These are phyloP conservation scores for Apiotrichum mycotoxinovorans DNA, from an alignment of 1,284 basidiomycete genomes.

Conservation along the genomic window DNA sequence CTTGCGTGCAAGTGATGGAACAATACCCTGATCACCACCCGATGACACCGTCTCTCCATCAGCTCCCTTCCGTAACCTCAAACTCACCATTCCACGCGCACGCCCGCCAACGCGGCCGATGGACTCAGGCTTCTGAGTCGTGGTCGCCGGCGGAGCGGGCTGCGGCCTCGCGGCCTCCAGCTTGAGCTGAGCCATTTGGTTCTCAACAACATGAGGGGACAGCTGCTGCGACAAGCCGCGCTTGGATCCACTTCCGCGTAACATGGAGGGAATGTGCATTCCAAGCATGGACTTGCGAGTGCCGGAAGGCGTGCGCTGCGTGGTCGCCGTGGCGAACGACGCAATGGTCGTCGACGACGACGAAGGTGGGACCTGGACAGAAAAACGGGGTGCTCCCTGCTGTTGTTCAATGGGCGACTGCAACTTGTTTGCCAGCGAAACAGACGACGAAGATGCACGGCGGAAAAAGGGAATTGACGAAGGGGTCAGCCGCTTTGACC, in stretches of 20 bases:
- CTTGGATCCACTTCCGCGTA: conserved; percentile 75
- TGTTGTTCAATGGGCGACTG: conserved; percentile 14
- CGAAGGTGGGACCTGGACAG: conserved; percentile 13
- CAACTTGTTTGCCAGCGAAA: conserved; percentile 19
- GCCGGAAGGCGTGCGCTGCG: conserved; percentile 24
- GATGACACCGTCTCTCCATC: conserved; percentile 71
- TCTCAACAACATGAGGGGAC: conserved; percentile 13
- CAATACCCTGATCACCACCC: conserved; percentile 54
- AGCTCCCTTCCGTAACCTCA: background rate
- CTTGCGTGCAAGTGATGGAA: conserved; percentile 27
- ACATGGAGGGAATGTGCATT: conserved; percentile 70
- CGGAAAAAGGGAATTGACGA: conserved; percentile 95
- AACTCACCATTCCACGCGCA: conserved; percentile 15
- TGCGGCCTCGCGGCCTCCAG: conserved; percentile 46
- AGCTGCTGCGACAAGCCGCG: conserved; percentile 12
- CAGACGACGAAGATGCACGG: conserved; percentile 80
- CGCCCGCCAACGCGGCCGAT: conserved; percentile 11
- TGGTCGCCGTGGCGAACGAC: conserved; percentile 2
- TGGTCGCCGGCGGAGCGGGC: conserved; percentile 29
- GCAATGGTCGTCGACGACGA: conserved; percentile 2
- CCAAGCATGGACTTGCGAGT: conserved; percentile 49
- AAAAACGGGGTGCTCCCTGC: conserved; percentile 8
- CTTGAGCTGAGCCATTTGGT: conserved; percentile 3
- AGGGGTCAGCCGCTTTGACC: conserved; percentile 68
- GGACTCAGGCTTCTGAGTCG: background rate